Percentiles rank a stretch among this genome's conserved stretches.
Conservation (phyloP, 1,284 basidiomycete genomes). For the Puccinia novopanici region DNA sequence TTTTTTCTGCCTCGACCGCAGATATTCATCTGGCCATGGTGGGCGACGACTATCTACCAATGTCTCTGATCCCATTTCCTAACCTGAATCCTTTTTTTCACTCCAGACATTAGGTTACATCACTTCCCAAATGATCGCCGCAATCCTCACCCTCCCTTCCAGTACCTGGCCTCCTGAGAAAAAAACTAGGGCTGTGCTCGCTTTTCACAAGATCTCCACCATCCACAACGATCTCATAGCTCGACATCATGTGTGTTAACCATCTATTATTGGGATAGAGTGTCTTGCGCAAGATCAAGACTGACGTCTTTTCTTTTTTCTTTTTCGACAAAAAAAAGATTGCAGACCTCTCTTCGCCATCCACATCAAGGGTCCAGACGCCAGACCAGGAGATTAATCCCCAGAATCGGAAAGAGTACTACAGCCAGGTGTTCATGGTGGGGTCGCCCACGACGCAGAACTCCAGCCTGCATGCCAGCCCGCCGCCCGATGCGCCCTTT, state of each 20-base stretch:
- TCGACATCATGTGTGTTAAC: slow-evolving; percentile 36
- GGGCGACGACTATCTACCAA: not conserved
- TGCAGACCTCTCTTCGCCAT: slow-evolving; percentile 21
- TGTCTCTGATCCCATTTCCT: too few species aligned
- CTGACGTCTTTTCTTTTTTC: not conserved
- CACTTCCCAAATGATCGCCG: slow-evolving; percentile 36
- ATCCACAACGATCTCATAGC: slow-evolving; percentile 48
- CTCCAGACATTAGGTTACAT: slow-evolving; percentile 41
- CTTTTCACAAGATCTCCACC: slow-evolving; percentile 38
- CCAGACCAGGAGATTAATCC: slow-evolving; percentile 18
- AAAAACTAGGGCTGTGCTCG: slow-evolving; percentile 30
- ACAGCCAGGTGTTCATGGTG: slow-evolving; percentile 17
- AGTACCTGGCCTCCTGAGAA: slow-evolving; percentile 41
- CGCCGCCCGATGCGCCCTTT: slow-evolving; percentile 19
- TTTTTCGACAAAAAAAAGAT: slow-evolving; percentile 2
- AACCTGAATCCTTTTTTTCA: not conserved
- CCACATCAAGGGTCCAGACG: not conserved
- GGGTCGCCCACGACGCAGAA: not conserved
- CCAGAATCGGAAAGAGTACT: slow-evolving; percentile 24
- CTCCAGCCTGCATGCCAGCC: not conserved
- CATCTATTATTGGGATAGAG: too few species aligned
- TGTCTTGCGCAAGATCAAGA: not conserved
- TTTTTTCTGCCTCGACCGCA: not conserved
- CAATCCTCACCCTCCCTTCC: slow-evolving; percentile 39
- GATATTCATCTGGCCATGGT: slow-evolving; percentile 49